phyloP scores from a whole-genome alignment of 805 yeast genomes.

The Lipomyces japonicus region DNA sequence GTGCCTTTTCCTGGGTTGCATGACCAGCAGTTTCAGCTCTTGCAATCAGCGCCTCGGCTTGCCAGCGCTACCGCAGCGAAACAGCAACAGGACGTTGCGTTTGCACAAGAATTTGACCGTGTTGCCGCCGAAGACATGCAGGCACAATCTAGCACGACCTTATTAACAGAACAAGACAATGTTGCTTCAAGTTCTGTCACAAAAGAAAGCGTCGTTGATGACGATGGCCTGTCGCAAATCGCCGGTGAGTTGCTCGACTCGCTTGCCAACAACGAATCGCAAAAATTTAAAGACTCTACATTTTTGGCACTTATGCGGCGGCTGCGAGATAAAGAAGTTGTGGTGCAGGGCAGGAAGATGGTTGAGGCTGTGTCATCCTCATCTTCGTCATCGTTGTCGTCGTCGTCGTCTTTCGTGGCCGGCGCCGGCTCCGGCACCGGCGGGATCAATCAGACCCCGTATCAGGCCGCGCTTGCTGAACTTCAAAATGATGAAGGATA shows the following conservation, averaged over 20 bases:
- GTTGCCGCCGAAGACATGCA: constrained; percentile 5
- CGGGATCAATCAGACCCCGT: too few relatives aligned
- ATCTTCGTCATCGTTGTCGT: too few relatives aligned
- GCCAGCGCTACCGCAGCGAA: too few relatives aligned
- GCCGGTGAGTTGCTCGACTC: constrained; percentile 30
- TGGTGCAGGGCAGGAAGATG: constrained; percentile 29
- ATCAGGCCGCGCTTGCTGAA: not conserved
- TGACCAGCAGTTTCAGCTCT: too few relatives aligned
- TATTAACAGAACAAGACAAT: not conserved
- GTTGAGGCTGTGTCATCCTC: constrained; percentile 27
- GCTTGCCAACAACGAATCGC: constrained; percentile 17
- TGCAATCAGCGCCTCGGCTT: too few relatives aligned
- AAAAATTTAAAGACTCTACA: constrained; percentile 30
- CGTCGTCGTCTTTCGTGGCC: too few relatives aligned
- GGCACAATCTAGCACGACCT: not conserved
- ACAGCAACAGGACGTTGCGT: constrained; percentile 4
- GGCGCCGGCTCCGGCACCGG: too few relatives aligned
- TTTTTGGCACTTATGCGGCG: constrained; percentile 30
- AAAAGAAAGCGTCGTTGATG: constrained; percentile 8
- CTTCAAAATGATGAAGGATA: too few relatives aligned
- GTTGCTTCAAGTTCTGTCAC: not conserved
- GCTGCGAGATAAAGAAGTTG: constrained; percentile 29
- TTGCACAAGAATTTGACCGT: constrained; percentile 11
- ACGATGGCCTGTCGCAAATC: constrained; percentile 28
- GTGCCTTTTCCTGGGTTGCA: too few relatives aligned